These are phyloP conservation scores for Fusarium secorum DNA, from an alignment of 2,329 filamentous ascomycete species.

Conservation along the genomic window DNA sequence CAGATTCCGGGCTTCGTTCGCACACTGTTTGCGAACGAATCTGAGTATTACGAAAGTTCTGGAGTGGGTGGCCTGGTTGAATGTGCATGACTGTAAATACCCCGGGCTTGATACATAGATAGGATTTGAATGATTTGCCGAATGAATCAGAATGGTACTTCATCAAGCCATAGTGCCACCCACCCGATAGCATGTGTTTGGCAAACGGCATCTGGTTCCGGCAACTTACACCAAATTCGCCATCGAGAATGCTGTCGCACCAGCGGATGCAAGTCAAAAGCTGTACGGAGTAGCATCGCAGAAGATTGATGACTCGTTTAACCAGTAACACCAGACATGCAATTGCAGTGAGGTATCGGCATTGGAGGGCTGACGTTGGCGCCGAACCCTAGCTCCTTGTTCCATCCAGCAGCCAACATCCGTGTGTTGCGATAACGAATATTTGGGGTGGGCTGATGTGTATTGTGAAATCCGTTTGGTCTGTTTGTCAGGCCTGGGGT, in stretches of 20 bases:
- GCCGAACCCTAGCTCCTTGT: constrained; percentile 1
- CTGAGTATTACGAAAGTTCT: not conserved
- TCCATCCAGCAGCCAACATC: not conserved
- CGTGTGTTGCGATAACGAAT: constrained; percentile 6
- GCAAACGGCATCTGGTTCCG: not conserved
- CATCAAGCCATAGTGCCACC: not conserved
- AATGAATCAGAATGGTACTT: not conserved
- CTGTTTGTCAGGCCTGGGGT: constrained; percentile 9
- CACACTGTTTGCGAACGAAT: not conserved
- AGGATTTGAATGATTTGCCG: constrained; percentile 4
- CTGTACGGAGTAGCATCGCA: not conserved
- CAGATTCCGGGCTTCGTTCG: not conserved
- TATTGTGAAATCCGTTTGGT: not conserved
- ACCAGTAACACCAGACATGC: not conserved
- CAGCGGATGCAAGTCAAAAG: not conserved
- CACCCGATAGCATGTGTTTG: too few species aligned
- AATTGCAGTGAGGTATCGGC: not conserved
- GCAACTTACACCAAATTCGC: not conserved
- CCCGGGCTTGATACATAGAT: constrained; percentile 23
- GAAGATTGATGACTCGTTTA: not conserved
- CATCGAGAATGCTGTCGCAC: not conserved
- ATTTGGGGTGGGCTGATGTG: constrained; percentile 10
- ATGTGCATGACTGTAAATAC: constrained; percentile 15
- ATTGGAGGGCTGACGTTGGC: constrained; percentile 5
- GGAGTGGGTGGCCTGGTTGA: constrained; percentile 1